Conservation (phyloP, 768 basidiomycete genomes). For the Lentinula detonsa region DNA sequence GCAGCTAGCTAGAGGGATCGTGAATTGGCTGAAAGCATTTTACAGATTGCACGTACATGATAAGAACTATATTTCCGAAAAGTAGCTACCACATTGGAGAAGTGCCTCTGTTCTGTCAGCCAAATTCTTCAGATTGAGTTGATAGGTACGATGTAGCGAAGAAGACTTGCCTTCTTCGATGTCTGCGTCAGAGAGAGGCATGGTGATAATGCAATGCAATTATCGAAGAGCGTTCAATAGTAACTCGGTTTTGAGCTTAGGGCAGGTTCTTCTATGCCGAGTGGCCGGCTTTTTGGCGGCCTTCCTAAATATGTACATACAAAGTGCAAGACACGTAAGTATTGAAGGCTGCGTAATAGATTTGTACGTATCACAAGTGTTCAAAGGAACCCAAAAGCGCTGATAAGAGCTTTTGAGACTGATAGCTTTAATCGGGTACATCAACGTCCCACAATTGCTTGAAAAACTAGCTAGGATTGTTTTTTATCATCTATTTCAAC, state of each 20-base stretch:
- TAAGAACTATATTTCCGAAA: conserved; percentile 74
- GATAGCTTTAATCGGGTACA: too few species aligned
- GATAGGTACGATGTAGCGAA: background rate
- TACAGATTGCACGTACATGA: conserved; percentile 40
- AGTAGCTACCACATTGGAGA: conserved; percentile 67
- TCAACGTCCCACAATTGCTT: too few species aligned
- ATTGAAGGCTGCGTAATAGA: too few species aligned
- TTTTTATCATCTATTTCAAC: too few species aligned
- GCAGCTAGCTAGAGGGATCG: conserved; percentile 34
- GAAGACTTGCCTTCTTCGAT: background rate
- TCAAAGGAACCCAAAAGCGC: too few species aligned
- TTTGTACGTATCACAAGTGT: too few species aligned
- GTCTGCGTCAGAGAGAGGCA: conserved; percentile 2
- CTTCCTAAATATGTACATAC: too few species aligned
- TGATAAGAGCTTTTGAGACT: too few species aligned
- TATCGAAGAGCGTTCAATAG: too few species aligned
- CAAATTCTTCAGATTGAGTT: background rate
- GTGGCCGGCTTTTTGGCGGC: too few species aligned
- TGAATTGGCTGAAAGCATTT: background rate
- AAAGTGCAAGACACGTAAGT: too few species aligned
- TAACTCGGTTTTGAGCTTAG: background rate
- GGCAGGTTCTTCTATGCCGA: background rate
- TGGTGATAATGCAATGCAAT: background rate
- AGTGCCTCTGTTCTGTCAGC: conserved; percentile 55
- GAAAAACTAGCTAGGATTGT: too few species aligned